Base-by-base conservation (phyloP, 2,329 filamentous ascomycete species). In the Metarhizium album region DNA sequence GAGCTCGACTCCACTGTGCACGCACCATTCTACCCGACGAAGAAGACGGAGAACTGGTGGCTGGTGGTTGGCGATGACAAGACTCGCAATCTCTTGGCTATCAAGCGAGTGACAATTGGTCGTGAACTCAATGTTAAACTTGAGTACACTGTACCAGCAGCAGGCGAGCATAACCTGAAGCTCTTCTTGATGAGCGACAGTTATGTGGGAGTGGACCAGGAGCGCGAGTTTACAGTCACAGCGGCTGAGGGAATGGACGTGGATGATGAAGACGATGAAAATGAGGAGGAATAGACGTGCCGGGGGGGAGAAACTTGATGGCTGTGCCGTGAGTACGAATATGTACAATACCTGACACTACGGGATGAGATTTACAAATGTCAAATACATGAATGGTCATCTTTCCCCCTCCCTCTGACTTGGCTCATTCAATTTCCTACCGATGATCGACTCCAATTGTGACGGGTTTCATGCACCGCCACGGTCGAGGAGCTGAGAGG, bases 41-140 rank as follows among this genome's bases (percentile, higher is more conserved):
- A 86, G 67, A 98, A 98, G 77, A 85, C 88, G 73, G 93, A 98
- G 76, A 95, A 93, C 65, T 98, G 90, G 90, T 98, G 93, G 93
- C 73, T 98, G 51, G 88, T 98, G 20, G 88, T 98, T 33, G 91
- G 90, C 29, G 90, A 97, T 60, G 90, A 96, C 71, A 86, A 82
- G 66, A 88, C 86, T 40, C 91, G 89, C 73, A 90, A 78, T 56
- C 74, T 98, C 55, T 74, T 97, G 52, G 90, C 88, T 2, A 95
- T 97, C 73, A 98, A 97, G 77, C 82, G 91, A 59, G 84, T 98
- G 53, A 95, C 90, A 1, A 85, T 98, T 56, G 86, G 83, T 40
- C 80, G 79, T 59, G 83, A 86, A 64, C 70, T 95, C 60, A 85
- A 87, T 62, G 79, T 90, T 52, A 83, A 82, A 63, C 73, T 98